phyloP scores from a whole-genome alignment of 164 flowering plant species.

The Vitis cinerea region DNA sequence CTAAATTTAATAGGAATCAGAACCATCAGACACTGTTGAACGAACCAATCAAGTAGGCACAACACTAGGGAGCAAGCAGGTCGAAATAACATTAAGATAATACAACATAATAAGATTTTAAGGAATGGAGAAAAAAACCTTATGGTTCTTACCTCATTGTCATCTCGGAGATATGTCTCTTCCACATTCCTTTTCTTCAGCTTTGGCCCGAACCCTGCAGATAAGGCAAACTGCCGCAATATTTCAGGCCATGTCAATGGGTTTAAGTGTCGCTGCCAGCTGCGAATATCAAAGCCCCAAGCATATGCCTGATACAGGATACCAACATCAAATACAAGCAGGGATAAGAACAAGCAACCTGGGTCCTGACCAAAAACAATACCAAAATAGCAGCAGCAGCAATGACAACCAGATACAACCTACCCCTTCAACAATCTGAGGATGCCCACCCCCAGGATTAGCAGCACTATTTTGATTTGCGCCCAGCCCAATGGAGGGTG shows the following conservation, averaged over 20 bases:
- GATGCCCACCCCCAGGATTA: slow-evolving; percentile 93
- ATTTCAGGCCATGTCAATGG: slow-evolving; percentile 94
- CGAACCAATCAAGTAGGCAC: no score
- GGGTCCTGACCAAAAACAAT: neutral
- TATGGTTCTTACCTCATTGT: slow-evolving; percentile 51
- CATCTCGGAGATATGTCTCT: slow-evolving; percentile 51
- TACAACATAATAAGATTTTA: no score
- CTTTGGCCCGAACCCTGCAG: slow-evolving; percentile 88
- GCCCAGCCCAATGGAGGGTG: slow-evolving; percentile 66
- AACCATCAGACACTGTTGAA: no score
- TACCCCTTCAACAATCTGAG: slow-evolving; percentile 92
- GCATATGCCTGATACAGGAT: slow-evolving; percentile 69
- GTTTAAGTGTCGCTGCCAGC: slow-evolving; percentile 79
- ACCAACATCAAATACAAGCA: neutral
- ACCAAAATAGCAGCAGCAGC: neutral
- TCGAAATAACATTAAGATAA: no score
- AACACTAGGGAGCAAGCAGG: no score
- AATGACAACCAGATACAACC: slow-evolving; percentile 6
- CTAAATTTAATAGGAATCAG: no score
- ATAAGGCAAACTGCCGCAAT: slow-evolving; percentile 76
- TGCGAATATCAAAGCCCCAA: slow-evolving; percentile 93
- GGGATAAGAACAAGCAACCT: neutral
- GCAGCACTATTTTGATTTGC: slow-evolving; percentile 61
- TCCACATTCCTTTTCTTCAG: slow-evolving; percentile 55
- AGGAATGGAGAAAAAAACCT: no score